A percentile compares a stretch with the other conserved stretches of the same genome.
Evolutionary conservation across 345 rosid genomes (phyloP).

Genomic region (Erysimum cheiranthoides): DNA sequence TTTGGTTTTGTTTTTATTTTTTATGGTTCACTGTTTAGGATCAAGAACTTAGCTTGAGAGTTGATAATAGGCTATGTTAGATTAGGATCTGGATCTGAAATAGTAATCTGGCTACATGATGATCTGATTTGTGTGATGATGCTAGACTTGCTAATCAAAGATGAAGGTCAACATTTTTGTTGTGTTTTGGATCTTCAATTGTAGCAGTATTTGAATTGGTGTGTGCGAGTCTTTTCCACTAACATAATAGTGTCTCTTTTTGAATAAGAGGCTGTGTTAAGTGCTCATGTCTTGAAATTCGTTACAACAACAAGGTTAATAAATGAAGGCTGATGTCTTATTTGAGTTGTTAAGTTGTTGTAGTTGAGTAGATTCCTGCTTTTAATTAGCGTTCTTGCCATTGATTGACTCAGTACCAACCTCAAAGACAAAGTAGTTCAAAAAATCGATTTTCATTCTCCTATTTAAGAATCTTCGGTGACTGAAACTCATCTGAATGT

Average conservation of each 20-base stretch:
- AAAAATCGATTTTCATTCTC: not conserved
- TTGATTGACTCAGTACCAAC: not conserved
- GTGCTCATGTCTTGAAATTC: no score
- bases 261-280: not conserved
- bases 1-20: not conserved
- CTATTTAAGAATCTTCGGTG: not conserved
- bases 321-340: not conserved
- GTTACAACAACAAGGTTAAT: not conserved
- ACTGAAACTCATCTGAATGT: slow-evolving; percentile 24
- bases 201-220: not conserved
- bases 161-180: slow-evolving; percentile 3
- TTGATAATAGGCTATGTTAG: slow-evolving; percentile 1
- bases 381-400: slow-evolving; percentile 11
- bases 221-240: not conserved
- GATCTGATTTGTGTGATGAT: slow-evolving; percentile 10
- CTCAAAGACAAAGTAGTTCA: slow-evolving; percentile 6
- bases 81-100: slow-evolving; percentile 28
- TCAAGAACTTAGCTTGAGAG: slow-evolving; percentile 21
- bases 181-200: slow-evolving; percentile 22
- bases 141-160: not conserved
- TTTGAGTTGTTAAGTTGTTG: slow-evolving; percentile 20
- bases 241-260: slow-evolving; percentile 17
- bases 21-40: slow-evolving; percentile 2
- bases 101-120: not conserved
- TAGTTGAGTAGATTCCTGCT: slow-evolving; percentile 1